These are phyloP conservation scores for Neurospora sp. DNA, from an alignment of 495 filamentous ascomycete species.

Conservation along the genomic window DNA sequence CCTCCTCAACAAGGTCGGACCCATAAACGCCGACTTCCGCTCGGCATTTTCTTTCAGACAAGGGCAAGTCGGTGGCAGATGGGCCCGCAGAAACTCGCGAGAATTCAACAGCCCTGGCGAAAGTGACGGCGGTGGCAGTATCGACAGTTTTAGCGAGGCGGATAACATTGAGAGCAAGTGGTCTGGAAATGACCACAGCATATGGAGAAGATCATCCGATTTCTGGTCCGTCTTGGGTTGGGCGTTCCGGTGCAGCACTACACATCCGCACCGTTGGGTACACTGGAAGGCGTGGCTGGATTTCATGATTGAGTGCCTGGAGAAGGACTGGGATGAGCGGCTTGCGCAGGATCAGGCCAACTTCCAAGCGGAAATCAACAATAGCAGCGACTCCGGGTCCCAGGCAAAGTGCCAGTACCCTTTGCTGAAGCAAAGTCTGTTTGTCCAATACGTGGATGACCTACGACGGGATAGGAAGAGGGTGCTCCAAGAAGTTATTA, in stretches of 20 bases:
- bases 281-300: slow-evolving; percentile 77
- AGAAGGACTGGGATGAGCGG: slow-evolving; percentile 63
- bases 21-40: slow-evolving; percentile 32
- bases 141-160: slow-evolving; percentile 17
- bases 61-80: slow-evolving; percentile 19
- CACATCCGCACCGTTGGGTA: slow-evolving; percentile 62
- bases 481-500: slow-evolving; percentile 29
- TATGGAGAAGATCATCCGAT: slow-evolving; percentile 67
- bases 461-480: slow-evolving; percentile 22
- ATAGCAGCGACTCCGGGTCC: not conserved
- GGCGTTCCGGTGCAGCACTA: slow-evolving; percentile 83
- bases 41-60: slow-evolving; percentile 25
- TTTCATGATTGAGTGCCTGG: slow-evolving; percentile 66
- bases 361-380: not conserved
- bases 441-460: slow-evolving; percentile 19
- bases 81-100: slow-evolving; percentile 2
- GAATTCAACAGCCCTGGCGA: slow-evolving; percentile 8
- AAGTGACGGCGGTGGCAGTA: slow-evolving; percentile 5
- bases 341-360: slow-evolving; percentile 19
- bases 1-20: slow-evolving; percentile 29
- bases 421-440: slow-evolving; percentile 23
- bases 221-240: slow-evolving; percentile 89
- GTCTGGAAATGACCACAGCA: slow-evolving; percentile 51
- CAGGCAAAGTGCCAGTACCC: slow-evolving; percentile 4
- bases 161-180: slow-evolving; percentile 36